phyloP scores from a whole-genome alignment of 768 basidiomycete species.

The Artomyces pyxidatus region DNA sequence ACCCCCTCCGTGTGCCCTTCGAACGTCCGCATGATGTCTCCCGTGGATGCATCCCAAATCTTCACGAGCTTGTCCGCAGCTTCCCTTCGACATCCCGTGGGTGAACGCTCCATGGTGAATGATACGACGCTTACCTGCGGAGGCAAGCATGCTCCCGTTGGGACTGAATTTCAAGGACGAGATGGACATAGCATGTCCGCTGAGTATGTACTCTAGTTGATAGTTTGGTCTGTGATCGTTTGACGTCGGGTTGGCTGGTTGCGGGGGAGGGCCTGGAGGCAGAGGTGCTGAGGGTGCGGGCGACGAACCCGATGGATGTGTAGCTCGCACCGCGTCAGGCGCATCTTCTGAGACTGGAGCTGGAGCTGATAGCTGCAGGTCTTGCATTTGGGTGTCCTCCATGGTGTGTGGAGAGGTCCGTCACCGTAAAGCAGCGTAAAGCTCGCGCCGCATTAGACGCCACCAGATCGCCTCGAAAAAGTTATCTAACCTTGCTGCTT shows the following conservation, averaged over 20 bases:
- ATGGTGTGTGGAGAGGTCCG: too few relatives aligned
- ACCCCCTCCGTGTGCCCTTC: slow-evolving; percentile 75
- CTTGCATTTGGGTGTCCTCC: too few relatives aligned
- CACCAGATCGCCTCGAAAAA: too few relatives aligned
- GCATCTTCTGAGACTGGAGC: too few relatives aligned
- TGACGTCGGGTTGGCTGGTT: neutral
- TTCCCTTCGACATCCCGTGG: slow-evolving; percentile 37
- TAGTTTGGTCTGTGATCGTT: slow-evolving; percentile 37
- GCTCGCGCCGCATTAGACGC: too few relatives aligned
- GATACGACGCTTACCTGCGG: slow-evolving; percentile 55
- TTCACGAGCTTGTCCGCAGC: slow-evolving; percentile 81
- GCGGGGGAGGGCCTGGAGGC: slow-evolving; percentile 1
- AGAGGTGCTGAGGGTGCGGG: neutral
- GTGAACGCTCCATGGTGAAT: slow-evolving; percentile 2
- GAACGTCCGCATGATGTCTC: slow-evolving; percentile 65
- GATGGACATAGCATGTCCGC: slow-evolving; percentile 77
- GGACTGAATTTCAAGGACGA: slow-evolving; percentile 87
- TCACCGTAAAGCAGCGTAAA: too few relatives aligned
- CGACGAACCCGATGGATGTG: neutral
- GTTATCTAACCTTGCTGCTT: too few relatives aligned
- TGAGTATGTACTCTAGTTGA: slow-evolving; percentile 50
- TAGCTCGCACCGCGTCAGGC: neutral
- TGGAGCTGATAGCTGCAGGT: too few relatives aligned
- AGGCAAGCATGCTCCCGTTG: slow-evolving; percentile 74
- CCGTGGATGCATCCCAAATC: slow-evolving; percentile 68